Conservation (phyloP, 495 filamentous ascomycete species). For the Lasiosphaeria hispida region DNA sequence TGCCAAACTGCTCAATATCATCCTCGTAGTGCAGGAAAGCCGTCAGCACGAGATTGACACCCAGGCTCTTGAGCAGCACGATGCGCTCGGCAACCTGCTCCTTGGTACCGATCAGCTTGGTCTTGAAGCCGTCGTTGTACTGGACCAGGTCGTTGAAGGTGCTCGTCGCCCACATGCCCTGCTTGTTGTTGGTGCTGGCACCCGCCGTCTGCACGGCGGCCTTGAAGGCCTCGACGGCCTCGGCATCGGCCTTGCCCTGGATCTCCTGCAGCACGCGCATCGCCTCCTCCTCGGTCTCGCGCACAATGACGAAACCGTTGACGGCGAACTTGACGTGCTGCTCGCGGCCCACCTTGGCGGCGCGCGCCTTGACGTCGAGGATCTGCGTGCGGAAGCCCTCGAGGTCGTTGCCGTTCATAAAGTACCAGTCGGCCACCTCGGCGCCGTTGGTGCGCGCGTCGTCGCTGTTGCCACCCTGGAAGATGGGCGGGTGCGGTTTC, state of each 20-base stretch:
- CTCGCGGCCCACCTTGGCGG: slow-evolving; percentile 35
- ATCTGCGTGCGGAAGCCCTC: slow-evolving; percentile 49
- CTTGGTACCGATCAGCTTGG: slow-evolving; percentile 48
- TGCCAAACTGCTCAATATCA: slow-evolving; percentile 46
- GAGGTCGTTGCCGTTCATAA: slow-evolving; percentile 52
- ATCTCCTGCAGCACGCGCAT: slow-evolving; percentile 44
- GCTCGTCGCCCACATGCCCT: slow-evolving; percentile 48
- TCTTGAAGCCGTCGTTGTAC: slow-evolving; percentile 54
- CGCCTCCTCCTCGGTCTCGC: slow-evolving; percentile 50
- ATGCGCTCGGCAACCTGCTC: slow-evolving; percentile 49
- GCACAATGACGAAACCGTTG: slow-evolving; percentile 48
- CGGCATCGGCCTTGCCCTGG: slow-evolving; percentile 48
- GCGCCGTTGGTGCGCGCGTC: slow-evolving; percentile 46
- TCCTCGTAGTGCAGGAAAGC: slow-evolving; percentile 50
- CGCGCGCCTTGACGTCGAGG: slow-evolving; percentile 40
- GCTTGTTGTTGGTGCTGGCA: slow-evolving; percentile 38
- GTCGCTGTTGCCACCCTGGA: slow-evolving; percentile 49
- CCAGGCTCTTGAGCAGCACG: slow-evolving; percentile 45
- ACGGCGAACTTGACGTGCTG: slow-evolving; percentile 44
- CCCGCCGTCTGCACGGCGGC: slow-evolving; percentile 47
- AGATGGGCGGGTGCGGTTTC: slow-evolving; percentile 46
- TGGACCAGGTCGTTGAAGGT: slow-evolving; percentile 50
- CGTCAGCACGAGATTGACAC: slow-evolving; percentile 41
- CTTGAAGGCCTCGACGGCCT: slow-evolving; percentile 45
- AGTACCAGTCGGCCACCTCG: slow-evolving; percentile 46